phyloP scores from a whole-genome alignment of 2,329 filamentous ascomycete genomes.

The Colletotrichum sublineola region DNA sequence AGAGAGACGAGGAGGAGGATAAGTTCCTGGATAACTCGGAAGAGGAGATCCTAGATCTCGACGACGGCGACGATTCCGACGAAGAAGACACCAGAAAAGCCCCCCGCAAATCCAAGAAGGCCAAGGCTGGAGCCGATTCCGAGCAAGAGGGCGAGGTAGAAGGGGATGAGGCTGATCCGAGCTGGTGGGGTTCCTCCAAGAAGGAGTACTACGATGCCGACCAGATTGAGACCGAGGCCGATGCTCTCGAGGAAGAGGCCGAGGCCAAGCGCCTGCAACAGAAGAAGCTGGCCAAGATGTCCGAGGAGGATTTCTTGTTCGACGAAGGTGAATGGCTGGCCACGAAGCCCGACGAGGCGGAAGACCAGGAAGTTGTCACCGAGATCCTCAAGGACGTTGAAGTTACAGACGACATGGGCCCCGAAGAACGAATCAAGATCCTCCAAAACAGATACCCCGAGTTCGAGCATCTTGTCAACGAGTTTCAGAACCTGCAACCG shows the following conservation, averaged over 20 bases:
- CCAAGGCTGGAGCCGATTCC: constrained; percentile 47
- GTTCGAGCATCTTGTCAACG: constrained; percentile 86
- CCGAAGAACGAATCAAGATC: constrained; percentile 80
- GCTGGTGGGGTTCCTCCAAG: constrained; percentile 88
- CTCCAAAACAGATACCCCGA: constrained; percentile 89
- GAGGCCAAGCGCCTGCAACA: constrained; percentile 91
- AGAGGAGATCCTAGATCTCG: constrained; percentile 68
- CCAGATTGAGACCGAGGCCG: constrained; percentile 71
- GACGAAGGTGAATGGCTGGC: constrained; percentile 89
- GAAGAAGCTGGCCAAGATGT: constrained; percentile 91
- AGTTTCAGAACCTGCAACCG: constrained; percentile 81
- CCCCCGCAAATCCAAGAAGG: constrained; percentile 52
- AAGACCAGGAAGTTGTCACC: constrained; percentile 75
- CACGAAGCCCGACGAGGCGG: constrained; percentile 63
- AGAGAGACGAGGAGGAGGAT: constrained; percentile 77
- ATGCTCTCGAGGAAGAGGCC: constrained; percentile 89
- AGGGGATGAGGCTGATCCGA: constrained; percentile 70
- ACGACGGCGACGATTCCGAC: constrained; percentile 59
- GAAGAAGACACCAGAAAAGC: constrained; percentile 52
- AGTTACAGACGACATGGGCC: constrained; percentile 82
- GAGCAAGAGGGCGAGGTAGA: constrained; percentile 61
- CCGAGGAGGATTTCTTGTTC: constrained; percentile 92
- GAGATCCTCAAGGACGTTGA: constrained; percentile 89
- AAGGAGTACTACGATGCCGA: constrained; percentile 96
- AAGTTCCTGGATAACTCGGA: constrained; percentile 71